phyloP scores from a whole-genome alignment of 148 eudicot genomes.

The Vaccinium darrowii region DNA sequence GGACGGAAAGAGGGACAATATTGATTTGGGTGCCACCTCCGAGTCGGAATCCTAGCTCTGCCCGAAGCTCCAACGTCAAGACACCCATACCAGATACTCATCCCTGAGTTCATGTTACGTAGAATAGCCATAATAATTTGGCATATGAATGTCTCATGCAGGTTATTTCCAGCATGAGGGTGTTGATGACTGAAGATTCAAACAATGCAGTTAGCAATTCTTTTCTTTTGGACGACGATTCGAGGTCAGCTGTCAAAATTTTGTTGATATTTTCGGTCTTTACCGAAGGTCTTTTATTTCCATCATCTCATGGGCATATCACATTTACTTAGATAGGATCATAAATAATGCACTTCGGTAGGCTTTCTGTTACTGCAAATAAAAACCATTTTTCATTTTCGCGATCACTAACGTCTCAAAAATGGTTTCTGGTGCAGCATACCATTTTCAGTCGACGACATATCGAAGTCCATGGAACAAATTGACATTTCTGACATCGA shows the following conservation, averaged over 20 bases:
- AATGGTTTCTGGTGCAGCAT: conserved; percentile 60
- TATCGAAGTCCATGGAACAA: conserved; percentile 93
- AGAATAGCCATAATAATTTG: conserved; percentile 16
- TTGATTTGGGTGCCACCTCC: too few relatives aligned
- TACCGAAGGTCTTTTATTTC: neutral
- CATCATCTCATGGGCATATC: too few relatives aligned
- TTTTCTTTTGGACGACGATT: conserved; percentile 91
- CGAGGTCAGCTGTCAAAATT: conserved; percentile 46
- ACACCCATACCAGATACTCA: neutral
- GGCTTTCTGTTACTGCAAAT: neutral
- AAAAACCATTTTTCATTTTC: neutral
- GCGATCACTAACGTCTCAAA: conserved; percentile 6
- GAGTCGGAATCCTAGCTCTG: too few relatives aligned
- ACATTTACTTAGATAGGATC: too few relatives aligned
- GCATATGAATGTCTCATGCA: conserved; percentile 26
- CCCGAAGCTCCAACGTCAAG: neutral
- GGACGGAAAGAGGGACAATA: too few relatives aligned
- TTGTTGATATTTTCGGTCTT: neutral
- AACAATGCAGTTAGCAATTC: conserved; percentile 83
- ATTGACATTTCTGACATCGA: conserved; percentile 71
- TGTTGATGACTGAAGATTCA: conserved; percentile 89
- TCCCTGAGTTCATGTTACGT: neutral
- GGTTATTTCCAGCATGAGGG: conserved; percentile 96
- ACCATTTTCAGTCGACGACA: conserved; percentile 92
- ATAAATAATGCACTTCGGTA: neutral